These are phyloP conservation scores for Zoysia matrella DNA, from an alignment of 202 grass and related monocot genomes.

Conservation along the genomic window DNA sequence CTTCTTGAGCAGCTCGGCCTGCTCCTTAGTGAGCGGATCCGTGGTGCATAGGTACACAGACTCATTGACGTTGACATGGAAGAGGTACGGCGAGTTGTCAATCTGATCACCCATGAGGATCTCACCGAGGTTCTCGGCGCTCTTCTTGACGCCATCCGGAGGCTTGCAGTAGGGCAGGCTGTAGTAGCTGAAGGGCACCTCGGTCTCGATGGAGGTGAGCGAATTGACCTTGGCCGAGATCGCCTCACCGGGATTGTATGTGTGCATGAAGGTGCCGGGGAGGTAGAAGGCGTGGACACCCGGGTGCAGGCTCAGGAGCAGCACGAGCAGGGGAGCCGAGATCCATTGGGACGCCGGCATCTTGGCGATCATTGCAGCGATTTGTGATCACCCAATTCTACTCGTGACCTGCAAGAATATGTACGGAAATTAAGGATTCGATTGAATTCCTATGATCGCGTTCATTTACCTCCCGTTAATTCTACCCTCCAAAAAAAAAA, in stretches of 20 bases:
- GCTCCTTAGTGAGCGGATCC: slow-evolving; percentile 63
- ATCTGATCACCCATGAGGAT: slow-evolving; percentile 98
- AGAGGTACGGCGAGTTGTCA: slow-evolving; percentile 88
- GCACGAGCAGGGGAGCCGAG: slow-evolving; percentile 46
- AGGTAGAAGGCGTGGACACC: slow-evolving; percentile 69
- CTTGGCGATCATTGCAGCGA: slow-evolving; percentile 29
- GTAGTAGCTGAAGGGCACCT: slow-evolving; percentile 50
- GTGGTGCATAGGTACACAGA: slow-evolving; percentile 85
- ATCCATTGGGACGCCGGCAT: slow-evolving; percentile 46
- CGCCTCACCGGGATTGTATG: slow-evolving; percentile 51
- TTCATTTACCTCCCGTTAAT: not conserved
- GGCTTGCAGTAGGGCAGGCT: slow-evolving; percentile 82
- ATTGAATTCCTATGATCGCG: not conserved
- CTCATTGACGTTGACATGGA: slow-evolving; percentile 76
- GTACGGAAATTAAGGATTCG: not conserved
- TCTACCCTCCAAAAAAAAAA: not conserved
- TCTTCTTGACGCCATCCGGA: slow-evolving; percentile 77
- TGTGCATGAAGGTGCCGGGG: slow-evolving; percentile 94
- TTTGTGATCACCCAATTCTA: not conserved
- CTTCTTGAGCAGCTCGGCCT: slow-evolving; percentile 83
- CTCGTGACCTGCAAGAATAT: slow-evolving; percentile 42
- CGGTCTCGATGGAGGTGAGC: not conserved
- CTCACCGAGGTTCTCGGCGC: slow-evolving; percentile 92
- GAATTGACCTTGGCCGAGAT: slow-evolving; percentile 90
- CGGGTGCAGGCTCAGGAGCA: slow-evolving; percentile 49